phyloP scores from a whole-genome alignment of 169 alveolate genomes.

The Babesia divergens region DNA sequence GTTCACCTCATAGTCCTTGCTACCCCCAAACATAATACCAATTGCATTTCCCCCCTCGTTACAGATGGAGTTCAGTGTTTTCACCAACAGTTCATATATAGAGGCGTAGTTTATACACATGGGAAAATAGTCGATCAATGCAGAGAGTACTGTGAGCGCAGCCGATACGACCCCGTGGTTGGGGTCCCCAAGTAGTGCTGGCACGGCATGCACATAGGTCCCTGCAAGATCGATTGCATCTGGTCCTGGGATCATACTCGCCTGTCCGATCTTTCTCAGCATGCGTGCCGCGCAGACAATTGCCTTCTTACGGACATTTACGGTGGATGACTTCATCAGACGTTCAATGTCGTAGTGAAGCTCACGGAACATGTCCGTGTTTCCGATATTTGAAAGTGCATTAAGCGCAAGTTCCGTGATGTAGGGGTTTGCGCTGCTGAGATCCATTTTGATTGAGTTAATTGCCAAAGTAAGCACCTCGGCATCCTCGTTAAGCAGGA shows the following conservation, averaged over 20 bases:
- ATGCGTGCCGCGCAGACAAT: conserved; percentile 82
- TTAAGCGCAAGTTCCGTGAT: conserved; percentile 96
- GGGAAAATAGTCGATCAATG: conserved; percentile 87
- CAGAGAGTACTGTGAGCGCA: conserved; percentile 87
- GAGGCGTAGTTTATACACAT: conserved; percentile 60
- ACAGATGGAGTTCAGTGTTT: conserved; percentile 3
- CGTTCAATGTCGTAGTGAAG: conserved; percentile 86
- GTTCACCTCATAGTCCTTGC: conserved; percentile 62
- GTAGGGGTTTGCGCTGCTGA: conserved; percentile 88
- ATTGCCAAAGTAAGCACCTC: conserved; percentile 98
- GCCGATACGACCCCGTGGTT: conserved; percentile 95
- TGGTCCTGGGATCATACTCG: conserved; percentile 45
- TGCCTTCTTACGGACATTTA: conserved; percentile 95
- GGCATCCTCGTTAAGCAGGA: conserved; percentile 94
- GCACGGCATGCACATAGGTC: conserved; percentile 84
- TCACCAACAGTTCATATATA: conserved; percentile 42
- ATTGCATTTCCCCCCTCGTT: conserved; percentile 11
- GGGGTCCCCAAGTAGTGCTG: conserved; percentile 89
- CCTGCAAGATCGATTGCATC: conserved; percentile 75
- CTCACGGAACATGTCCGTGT: conserved; percentile 96
- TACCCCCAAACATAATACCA: conserved; percentile 61
- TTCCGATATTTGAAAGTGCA: conserved; percentile 96
- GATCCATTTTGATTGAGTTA: conserved; percentile 95
- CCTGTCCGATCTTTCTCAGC: conserved; percentile 61
- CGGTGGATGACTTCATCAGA: conserved; percentile 88